phyloP scores from a whole-genome alignment of 148 eudicot species.

The Bassia scoparia region DNA sequence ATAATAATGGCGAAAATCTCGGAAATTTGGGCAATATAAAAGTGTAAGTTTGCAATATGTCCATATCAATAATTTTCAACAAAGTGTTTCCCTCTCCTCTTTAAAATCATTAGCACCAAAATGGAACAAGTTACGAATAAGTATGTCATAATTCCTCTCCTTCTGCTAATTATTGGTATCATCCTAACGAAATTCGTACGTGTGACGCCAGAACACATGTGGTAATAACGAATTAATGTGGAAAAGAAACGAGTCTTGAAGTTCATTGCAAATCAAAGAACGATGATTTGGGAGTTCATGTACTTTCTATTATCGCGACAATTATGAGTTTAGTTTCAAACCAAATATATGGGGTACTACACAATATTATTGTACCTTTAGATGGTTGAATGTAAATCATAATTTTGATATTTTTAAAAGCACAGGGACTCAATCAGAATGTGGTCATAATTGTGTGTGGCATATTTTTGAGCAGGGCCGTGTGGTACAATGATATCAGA shows the following conservation, averaged over 20 bases:
- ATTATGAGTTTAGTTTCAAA: neutral
- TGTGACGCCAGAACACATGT: neutral
- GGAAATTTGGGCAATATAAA: no score
- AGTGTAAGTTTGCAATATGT: no score
- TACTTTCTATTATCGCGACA: neutral
- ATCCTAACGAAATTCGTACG: neutral
- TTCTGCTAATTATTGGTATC: neutral
- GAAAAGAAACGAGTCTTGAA: neutral
- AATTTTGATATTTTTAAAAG: slow-evolving; percentile 7
- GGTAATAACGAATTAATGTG: neutral
- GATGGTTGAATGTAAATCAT: neutral
- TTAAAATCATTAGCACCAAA: neutral
- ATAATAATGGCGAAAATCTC: no score
- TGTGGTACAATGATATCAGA: neutral
- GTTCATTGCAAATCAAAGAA: slow-evolving; percentile 24
- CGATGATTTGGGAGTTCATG: slow-evolving; percentile 10
- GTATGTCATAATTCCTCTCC: neutral
- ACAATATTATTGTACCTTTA: slow-evolving; percentile 17
- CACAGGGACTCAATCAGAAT: neutral
- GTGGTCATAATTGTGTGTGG: neutral
- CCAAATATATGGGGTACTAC: neutral
- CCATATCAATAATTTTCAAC: no score
- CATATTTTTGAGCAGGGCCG: neutral
- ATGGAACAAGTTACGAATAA: neutral
- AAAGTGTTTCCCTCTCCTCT: no score